Evolutionary conservation across 106 monocot species (phyloP).

Genomic region (Alisma plantagoaquatica): DNA sequence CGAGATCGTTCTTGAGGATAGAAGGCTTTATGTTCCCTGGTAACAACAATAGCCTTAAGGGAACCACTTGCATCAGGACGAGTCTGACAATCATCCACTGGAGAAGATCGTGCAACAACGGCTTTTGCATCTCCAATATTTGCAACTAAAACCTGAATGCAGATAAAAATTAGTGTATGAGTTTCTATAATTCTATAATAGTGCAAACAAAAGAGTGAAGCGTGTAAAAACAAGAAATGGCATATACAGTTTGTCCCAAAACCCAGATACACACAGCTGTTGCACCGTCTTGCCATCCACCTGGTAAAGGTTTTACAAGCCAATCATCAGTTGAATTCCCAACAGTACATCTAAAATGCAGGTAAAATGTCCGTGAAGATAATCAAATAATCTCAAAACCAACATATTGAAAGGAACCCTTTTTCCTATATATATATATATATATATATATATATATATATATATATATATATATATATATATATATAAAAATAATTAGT

Average conservation of each 20-base stretch:
- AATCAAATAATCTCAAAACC: too few species aligned
- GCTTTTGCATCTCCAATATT: constrained; percentile 95
- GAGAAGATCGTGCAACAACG: constrained; percentile 40
- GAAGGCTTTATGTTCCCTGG: constrained; percentile 91
- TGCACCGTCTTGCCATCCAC: constrained; percentile 91
- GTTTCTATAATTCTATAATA: too few species aligned
- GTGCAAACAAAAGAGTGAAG: background rate
- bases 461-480: background rate
- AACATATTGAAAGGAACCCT: too few species aligned
- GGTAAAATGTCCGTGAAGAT: background rate
- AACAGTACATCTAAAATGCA: background rate
- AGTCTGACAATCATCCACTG: background rate
- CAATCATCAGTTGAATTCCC: too few species aligned
- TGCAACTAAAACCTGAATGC: constrained; percentile 70
- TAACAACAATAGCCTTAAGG: constrained; percentile 79
- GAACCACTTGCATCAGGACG: constrained; percentile 17
- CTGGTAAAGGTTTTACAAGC: too few species aligned
- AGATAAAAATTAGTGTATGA: too few species aligned
- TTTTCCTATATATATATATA: too few species aligned
- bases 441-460: background rate
- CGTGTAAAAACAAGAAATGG: background rate
- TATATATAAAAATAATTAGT: too few species aligned
- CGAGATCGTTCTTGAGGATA: constrained; percentile 77
- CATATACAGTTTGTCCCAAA: constrained; percentile 59
- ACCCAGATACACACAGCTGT: constrained; percentile 83